Percentiles rank a stretch among this genome's conserved stretches.
Evolutionary conservation across 176 grass and related monocot species (phyloP).

Genomic region (Triticum timopheevii): DNA sequence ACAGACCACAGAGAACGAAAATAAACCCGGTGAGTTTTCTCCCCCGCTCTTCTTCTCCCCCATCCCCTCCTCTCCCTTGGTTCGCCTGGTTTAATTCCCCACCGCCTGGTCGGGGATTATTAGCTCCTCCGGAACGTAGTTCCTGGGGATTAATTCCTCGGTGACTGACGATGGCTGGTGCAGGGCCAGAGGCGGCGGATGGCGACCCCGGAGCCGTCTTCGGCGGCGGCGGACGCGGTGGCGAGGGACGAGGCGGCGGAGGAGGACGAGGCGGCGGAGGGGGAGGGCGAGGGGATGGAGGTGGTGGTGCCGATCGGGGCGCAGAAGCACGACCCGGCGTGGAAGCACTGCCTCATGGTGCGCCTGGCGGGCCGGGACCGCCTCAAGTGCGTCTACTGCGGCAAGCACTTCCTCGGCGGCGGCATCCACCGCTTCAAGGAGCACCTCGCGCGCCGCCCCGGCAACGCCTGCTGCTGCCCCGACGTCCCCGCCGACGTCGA

Average conservation of each 20-base stretch:
- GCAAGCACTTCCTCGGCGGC: slow-evolving; percentile 83
- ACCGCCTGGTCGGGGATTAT: background rate
- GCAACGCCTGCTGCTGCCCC: slow-evolving; percentile 89
- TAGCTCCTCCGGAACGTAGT: background rate
- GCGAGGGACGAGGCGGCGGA: background rate
- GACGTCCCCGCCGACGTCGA: slow-evolving; percentile 74
- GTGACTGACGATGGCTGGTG: background rate
- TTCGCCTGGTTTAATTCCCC: background rate
- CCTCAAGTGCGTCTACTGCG: slow-evolving; percentile 86
- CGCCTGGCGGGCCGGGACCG: slow-evolving; percentile 55
- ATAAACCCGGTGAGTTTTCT: slow-evolving; percentile 41
- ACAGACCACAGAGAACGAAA: background rate
- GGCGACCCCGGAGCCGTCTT: background rate
- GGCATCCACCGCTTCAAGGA: slow-evolving; percentile 99
- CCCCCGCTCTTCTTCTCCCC: background rate
- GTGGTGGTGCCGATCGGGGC: slow-evolving; percentile 69
- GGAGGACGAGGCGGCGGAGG: background rate
- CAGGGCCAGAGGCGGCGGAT: background rate
- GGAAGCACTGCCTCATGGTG: slow-evolving; percentile 92
- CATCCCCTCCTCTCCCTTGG: background rate
- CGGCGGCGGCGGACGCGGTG: background rate
- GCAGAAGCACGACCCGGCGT: slow-evolving; percentile 93
- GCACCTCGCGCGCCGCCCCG: slow-evolving; percentile 85
- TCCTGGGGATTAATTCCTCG: too few relatives aligned
- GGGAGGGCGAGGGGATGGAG: slow-evolving; percentile 9